phyloP scores from a whole-genome alignment of 1,284 basidiomycete genomes.

The Puccinia hordei region DNA sequence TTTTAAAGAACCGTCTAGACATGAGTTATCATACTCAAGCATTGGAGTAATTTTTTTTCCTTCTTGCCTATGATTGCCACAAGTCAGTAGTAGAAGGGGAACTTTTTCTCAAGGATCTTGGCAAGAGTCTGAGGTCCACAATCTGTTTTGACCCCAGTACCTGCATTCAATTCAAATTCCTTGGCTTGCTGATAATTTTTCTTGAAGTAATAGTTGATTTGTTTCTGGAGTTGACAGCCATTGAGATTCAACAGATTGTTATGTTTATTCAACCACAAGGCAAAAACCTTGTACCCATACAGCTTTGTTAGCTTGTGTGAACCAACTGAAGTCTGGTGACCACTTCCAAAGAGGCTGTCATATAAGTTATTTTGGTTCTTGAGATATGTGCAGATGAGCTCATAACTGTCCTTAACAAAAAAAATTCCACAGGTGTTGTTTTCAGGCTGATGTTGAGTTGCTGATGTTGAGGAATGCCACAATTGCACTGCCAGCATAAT shows the following conservation, averaged over 20 bases:
- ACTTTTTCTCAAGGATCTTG: background rate
- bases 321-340: background rate
- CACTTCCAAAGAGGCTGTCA: background rate
- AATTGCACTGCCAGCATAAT: too few species aligned
- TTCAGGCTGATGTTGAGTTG: too few species aligned
- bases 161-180: background rate
- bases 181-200: background rate
- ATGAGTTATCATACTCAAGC: background rate
- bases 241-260: background rate
- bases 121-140: background rate
- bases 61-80: background rate
- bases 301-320: background rate
- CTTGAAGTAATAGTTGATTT: background rate
- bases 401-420: background rate
- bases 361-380: background rate
- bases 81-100: constrained; percentile 6
- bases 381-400: background rate
- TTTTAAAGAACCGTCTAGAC: background rate
- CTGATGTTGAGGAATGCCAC: too few species aligned
- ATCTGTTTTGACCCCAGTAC: background rate
- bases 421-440: too few species aligned
- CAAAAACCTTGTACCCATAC: background rate
- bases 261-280: background rate
- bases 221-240: background rate
- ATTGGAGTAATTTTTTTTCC: background rate